Conservation (phyloP, 331 rosid genomes). For the Stylosanthes scabra region DNA sequence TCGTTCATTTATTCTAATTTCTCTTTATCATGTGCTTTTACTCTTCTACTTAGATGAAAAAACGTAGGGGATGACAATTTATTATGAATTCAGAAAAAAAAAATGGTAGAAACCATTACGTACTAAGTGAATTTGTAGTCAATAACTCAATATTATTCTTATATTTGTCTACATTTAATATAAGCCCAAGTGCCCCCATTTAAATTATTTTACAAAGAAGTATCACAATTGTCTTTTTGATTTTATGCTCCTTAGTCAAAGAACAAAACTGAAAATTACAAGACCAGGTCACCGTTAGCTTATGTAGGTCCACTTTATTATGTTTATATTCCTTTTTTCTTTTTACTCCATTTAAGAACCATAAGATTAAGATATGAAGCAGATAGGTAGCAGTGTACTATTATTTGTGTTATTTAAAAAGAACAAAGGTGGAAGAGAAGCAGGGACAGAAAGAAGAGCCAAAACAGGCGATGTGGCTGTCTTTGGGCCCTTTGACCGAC, state of each 20-base stretch:
- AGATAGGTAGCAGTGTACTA: background rate
- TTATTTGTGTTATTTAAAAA: background rate
- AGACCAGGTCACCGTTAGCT: conserved; percentile 17
- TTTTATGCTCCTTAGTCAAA: conserved; percentile 32
- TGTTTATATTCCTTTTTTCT: background rate
- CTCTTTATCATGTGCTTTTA: background rate
- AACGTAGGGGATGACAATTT: too few species aligned
- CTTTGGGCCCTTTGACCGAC: conserved; percentile 36
- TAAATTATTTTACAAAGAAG: conserved; percentile 32
- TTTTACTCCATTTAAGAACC: conserved; percentile 14
- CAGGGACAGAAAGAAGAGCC: background rate
- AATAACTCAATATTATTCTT: background rate
- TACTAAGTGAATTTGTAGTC: background rate
- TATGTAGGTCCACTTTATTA: background rate
- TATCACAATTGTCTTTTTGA: background rate
- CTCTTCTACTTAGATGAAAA: background rate
- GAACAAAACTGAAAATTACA: background rate
- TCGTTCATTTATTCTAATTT: too few species aligned
- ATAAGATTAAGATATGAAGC: background rate
- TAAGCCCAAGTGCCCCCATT: conserved; percentile 5
- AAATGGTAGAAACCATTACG: conserved; percentile 8
- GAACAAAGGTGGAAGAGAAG: conserved; percentile 27
- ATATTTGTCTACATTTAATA: background rate
- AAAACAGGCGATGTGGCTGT: conserved; percentile 34
- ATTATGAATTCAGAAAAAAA: too few species aligned